phyloP scores from a whole-genome alignment of 2,329 filamentous ascomycete genomes.

The Exserohilum rostratum region DNA sequence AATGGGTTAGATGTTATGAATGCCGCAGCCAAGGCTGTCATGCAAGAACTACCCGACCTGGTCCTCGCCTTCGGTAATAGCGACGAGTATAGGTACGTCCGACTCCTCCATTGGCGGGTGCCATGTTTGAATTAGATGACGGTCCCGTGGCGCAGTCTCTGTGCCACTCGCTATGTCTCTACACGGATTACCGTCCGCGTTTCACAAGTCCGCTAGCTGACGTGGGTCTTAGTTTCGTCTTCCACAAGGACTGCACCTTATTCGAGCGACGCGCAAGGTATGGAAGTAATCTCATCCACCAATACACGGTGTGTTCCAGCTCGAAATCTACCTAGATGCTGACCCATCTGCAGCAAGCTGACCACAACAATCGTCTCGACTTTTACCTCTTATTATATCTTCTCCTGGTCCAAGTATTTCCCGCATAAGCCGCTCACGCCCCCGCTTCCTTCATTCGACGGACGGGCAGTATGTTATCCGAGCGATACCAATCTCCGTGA shows the following conservation, averaged over 20 bases:
- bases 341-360: constrained; percentile 70
- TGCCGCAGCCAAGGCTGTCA: constrained; percentile 80
- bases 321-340: constrained; percentile 9
- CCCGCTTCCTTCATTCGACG: constrained; percentile 89
- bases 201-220: constrained; percentile 33
- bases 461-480: constrained; percentile 88
- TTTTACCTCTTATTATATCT: constrained; percentile 89
- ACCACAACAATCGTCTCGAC: constrained; percentile 89
- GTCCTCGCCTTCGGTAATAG: constrained; percentile 90
- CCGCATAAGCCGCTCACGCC: constrained; percentile 71
- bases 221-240: constrained; percentile 73
- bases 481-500: constrained; percentile 81
- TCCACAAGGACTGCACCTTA: constrained; percentile 79
- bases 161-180: neutral
- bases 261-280: constrained; percentile 86
- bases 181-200: constrained; percentile 13
- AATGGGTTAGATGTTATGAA: constrained; percentile 95
- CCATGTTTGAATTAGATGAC: constrained; percentile 25
- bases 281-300: constrained; percentile 13
- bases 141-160: constrained; percentile 1
- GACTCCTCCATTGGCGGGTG: neutral
- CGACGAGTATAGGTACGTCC: constrained; percentile 80
- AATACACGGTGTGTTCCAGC: constrained; percentile 2
- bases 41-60: constrained; percentile 83
- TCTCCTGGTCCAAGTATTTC: constrained; percentile 79